phyloP scores from a whole-genome alignment of 495 filamentous ascomycete genomes.

The Sordaria brevicollis region DNA sequence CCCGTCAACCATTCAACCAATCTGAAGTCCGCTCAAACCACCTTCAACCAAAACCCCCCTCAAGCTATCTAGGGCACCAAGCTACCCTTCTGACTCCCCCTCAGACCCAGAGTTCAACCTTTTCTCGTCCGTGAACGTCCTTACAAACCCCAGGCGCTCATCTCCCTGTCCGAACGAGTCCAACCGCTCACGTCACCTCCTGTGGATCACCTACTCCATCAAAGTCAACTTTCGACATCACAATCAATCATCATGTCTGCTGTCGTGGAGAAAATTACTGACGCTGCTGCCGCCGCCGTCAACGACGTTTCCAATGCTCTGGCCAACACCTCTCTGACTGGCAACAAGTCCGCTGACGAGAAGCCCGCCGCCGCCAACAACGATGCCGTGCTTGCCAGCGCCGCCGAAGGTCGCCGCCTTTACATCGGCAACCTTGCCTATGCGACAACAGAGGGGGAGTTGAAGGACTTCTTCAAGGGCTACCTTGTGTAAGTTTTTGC shows the following conservation, averaged over 20 bases:
- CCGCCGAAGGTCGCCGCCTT: conserved; percentile 94
- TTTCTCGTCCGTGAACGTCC: conserved; percentile 34
- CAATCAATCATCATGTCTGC: conserved; percentile 45
- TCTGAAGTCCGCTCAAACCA: conserved; percentile 28
- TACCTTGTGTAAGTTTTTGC: conserved; percentile 86
- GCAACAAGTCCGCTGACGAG: conserved; percentile 40
- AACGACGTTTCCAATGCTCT: conserved; percentile 79
- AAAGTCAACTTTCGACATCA: conserved; percentile 20
- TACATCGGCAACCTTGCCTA: conserved; percentile 99
- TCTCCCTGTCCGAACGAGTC: conserved; percentile 21
- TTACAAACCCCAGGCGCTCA: conserved; percentile 13
- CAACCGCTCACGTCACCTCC: conserved; percentile 20
- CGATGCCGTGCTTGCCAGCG: conserved; percentile 89
- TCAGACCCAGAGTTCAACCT: conserved; percentile 45
- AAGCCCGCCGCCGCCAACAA: conserved; percentile 51
- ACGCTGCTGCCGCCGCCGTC: conserved; percentile 55
- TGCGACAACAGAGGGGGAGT: conserved; percentile 98
- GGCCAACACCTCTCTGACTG: conserved; percentile 58
- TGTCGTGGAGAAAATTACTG: conserved; percentile 50
- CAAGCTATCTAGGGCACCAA: conserved; percentile 73
- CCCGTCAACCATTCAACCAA: conserved; percentile 36
- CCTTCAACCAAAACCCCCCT: conserved; percentile 25
- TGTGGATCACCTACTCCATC: conserved; percentile 27
- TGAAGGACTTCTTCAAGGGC: conserved; percentile 97
- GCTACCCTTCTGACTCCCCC: conserved; percentile 70